Conservation (phyloP, 768 basidiomycete genomes). For the Auricularia auricula-judae region DNA sequence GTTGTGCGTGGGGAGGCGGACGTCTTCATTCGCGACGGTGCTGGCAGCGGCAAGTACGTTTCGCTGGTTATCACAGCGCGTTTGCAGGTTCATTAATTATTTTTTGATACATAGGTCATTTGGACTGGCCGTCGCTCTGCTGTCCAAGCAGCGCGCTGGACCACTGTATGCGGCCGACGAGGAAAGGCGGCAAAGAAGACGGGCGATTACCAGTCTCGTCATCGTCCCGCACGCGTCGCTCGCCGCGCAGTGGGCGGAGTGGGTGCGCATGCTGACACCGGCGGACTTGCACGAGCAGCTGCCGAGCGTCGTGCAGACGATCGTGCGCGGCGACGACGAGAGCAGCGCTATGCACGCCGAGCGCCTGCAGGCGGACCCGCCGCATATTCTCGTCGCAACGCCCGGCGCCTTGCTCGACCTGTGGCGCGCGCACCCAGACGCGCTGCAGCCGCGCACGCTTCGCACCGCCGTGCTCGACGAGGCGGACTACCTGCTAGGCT, state of each 20-base stretch:
- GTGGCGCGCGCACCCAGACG: conserved; percentile 30
- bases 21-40: conserved; percentile 54
- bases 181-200: conserved; percentile 6
- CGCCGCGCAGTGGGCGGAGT: conserved; percentile 53
- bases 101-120: conserved; percentile 45
- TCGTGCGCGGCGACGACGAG: conserved; percentile 43
- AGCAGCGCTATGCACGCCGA: conserved; percentile 31
- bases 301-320: conserved; percentile 36
- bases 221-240: conserved; percentile 67
- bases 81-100: not conserved
- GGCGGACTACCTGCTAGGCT: conserved; percentile 59
- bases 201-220: conserved; percentile 41
- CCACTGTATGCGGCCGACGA: conserved; percentile 12
- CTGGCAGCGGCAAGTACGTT: conserved; percentile 74
- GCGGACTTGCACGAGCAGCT: not conserved
- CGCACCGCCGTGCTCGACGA: conserved; percentile 64
- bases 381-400: conserved; percentile 62
- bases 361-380: conserved; percentile 31
- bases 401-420: conserved; percentile 58
- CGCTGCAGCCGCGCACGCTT: conserved; percentile 35
- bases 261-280: conserved; percentile 38
- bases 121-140: conserved; percentile 51
- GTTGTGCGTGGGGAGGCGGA: conserved; percentile 40
- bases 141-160: conserved; percentile 40
- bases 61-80: not conserved